Conservation (phyloP, 2,329 filamentous ascomycete species). For the Paracamarosporium sp. region DNA sequence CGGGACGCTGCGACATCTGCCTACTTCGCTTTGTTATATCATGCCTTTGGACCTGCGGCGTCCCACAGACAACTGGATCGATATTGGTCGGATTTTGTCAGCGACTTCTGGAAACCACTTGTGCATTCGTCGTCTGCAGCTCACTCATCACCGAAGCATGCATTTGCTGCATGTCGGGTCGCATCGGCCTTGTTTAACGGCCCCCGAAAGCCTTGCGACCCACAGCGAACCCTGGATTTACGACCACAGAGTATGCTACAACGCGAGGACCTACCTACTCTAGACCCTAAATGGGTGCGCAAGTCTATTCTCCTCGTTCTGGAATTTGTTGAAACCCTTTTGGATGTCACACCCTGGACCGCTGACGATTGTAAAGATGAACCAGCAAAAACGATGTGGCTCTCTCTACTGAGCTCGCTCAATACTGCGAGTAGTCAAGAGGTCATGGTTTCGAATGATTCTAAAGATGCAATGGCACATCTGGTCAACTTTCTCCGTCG, state of each 20-base stretch:
- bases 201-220: slow-evolving; percentile 71
- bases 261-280: slow-evolving; percentile 77
- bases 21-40: slow-evolving; percentile 64
- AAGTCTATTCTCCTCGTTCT: slow-evolving; percentile 73
- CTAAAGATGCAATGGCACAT: slow-evolving; percentile 77
- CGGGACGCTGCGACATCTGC: slow-evolving; percentile 69
- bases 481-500: slow-evolving; percentile 73
- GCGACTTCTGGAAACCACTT: slow-evolving; percentile 62
- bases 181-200: slow-evolving; percentile 73
- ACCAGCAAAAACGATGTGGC: slow-evolving; percentile 67
- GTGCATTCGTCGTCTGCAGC: slow-evolving; percentile 19
- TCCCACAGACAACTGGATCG: slow-evolving; percentile 71
- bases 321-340: slow-evolving; percentile 61
- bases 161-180: slow-evolving; percentile 62
- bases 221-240: slow-evolving; percentile 71
- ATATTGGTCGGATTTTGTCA: slow-evolving; percentile 80
- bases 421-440: slow-evolving; percentile 79
- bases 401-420: slow-evolving; percentile 66
- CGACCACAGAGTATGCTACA: slow-evolving; percentile 52
- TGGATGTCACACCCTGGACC: slow-evolving; percentile 59
- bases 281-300: slow-evolving; percentile 88
- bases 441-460: slow-evolving; percentile 85
- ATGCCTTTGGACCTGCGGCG: slow-evolving; percentile 70
- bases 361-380: slow-evolving; percentile 43
- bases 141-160: slow-evolving; percentile 18